Evolutionary conservation across 2,329 filamentous ascomycete species (phyloP), one percentile per base, ranked within the genome.

Genomic region (Pestalotiopsis sp.): DNA sequence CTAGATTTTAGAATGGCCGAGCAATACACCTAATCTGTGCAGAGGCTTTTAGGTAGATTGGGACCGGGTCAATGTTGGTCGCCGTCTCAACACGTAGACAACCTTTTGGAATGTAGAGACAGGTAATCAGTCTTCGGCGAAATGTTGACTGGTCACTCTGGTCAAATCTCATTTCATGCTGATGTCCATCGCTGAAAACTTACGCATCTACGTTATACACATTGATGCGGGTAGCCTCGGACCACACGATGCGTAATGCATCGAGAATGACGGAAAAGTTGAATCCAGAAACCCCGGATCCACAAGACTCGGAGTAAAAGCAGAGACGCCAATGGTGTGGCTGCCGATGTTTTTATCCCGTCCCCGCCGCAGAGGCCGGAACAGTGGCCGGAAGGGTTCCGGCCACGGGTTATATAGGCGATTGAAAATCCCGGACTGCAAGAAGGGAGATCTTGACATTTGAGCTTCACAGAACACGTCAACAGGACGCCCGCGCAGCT

Each of bases 351-450:
- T 11, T 4, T 13, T 35, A 35, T 58, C 56, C 56, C 22, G 22
- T 58, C 22, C 26, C 56, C 56, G 26, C 56, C 56, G 69, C 72
- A 68, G 69, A 52, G n/a, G 44, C 44, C 44, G 44, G 44, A 52
- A 52, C 44, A 52, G 44, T 68, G 74, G 75, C 74, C 76, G 77
- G 76, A 78, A 76, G 35, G 13, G 66, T 78, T 78, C 77, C 76
- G 77, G 77, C 76, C 76, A 75, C 73, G 70, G 71, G 48, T 66
- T 76, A 76, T 77, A 74, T 74, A 69, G 52, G 39, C 44, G 44
- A 57, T 66, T 64, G 48, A 35, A 58, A 58, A n/a, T 58, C 11
- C 56, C 20, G 10, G 24, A 10, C 22, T 14, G 24, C 22, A n/a
- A 14, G 13, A 35, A n/a, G 17, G 26, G 56, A 26, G 13, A 58